Evolutionary conservation across 1,284 basidiomycete genomes (phyloP).

Genomic region (Porodaedalea pini): DNA sequence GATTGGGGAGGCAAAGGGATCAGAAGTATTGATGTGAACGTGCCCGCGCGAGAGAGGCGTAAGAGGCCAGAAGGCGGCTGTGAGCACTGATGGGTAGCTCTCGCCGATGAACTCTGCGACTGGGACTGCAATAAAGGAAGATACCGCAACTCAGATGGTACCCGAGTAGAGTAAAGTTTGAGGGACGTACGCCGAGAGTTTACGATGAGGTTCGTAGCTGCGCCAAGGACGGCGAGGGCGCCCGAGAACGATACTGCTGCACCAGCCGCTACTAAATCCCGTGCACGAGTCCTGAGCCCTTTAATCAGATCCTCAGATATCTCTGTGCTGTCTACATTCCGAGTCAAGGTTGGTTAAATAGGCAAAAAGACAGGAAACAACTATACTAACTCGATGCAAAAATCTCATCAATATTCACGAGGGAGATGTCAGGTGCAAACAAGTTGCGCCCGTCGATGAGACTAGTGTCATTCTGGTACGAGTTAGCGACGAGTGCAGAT

Average conservation of each 20-base stretch:
- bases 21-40: constrained; percentile 25
- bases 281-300: not conserved
- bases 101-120: constrained; percentile 25
- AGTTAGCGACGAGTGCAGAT: constrained; percentile 23
- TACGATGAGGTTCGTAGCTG: constrained; percentile 14
- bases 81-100: constrained; percentile 23
- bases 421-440: constrained; percentile 28
- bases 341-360: not conserved
- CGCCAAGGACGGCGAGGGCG: constrained; percentile 9
- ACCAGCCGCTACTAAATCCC: constrained; percentile 6
- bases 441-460: constrained; percentile 25
- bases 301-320: not conserved
- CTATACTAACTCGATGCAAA: constrained; percentile 17
- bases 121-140: constrained; percentile 10
- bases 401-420: constrained; percentile 29
- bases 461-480: constrained; percentile 8
- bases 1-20: constrained; percentile 22
- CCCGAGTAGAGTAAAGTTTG: not conserved
- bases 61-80: constrained; percentile 20
- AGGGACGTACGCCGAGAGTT: constrained; percentile 3
- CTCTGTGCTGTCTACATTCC: not conserved
- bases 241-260: constrained; percentile 1
- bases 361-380: not conserved
- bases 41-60: constrained; percentile 24
- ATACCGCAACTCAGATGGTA: not conserved